Evolutionary conservation across 306 rosid genomes (phyloP).

Genomic region (Ormosia semicastrata): DNA sequence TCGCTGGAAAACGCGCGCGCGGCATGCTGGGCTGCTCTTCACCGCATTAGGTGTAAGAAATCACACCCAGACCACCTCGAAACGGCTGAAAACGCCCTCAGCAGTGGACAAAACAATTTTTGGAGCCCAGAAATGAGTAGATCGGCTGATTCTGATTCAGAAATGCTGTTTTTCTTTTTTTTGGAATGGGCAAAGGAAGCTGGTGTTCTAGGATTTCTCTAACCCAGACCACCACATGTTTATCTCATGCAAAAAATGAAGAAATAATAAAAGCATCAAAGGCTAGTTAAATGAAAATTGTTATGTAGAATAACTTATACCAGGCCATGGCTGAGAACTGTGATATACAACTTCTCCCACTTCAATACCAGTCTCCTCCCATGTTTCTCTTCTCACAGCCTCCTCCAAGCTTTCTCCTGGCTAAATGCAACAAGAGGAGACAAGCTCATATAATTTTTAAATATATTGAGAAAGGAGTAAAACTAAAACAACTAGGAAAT

Average conservation of each 20-base stretch:
- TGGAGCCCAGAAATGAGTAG: no score
- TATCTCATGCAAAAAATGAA: background rate
- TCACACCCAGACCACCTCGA: no score
- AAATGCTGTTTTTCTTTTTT: no score
- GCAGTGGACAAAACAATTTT: no score
- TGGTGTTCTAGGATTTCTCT: no score
- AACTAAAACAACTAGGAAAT: background rate
- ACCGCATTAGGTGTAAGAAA: no score
- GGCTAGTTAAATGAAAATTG: background rate
- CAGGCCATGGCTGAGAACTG: constrained; percentile 98
- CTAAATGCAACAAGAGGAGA: constrained; percentile 40
- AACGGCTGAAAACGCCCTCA: no score
- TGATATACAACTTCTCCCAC: constrained; percentile 88
- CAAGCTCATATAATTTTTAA: constrained; percentile 4
- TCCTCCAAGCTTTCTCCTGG: constrained; percentile 99
- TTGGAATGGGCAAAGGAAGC: no score
- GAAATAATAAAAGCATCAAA: background rate
- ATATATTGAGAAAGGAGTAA: background rate
- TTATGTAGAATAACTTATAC: constrained; percentile 35
- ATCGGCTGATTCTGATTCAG: no score
- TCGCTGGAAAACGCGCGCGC: no score
- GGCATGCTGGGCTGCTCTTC: no score
- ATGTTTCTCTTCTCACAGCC: constrained; percentile 94
- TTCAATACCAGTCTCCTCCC: constrained; percentile 93
- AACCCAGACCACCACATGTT: background rate